Conservation (phyloP, 805 yeast species). For the Dipodascopsis uninucleata region DNA sequence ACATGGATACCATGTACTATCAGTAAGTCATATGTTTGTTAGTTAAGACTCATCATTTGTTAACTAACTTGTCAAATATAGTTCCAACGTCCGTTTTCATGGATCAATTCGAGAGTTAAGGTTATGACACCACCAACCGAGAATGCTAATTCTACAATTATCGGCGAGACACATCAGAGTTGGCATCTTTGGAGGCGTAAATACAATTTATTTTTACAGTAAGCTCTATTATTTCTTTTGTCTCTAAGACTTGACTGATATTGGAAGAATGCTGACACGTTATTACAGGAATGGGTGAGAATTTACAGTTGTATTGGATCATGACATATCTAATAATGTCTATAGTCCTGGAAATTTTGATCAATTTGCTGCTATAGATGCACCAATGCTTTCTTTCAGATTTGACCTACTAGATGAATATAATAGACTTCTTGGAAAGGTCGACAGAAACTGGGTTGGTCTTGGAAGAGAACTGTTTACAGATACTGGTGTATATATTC, state of each 20-base stretch:
- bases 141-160: slow-evolving; percentile 44
- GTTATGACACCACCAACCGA: slow-evolving; percentile 52
- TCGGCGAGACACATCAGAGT: slow-evolving; percentile 86
- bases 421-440: slow-evolving; percentile 63
- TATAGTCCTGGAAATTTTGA: slow-evolving; percentile 39
- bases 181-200: slow-evolving; percentile 95
- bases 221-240: slow-evolving; percentile 23
- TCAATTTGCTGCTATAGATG: slow-evolving; percentile 85
- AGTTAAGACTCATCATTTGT: background rate
- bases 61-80: background rate
- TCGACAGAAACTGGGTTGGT: slow-evolving; percentile 94
- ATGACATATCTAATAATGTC: background rate
- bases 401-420: slow-evolving; percentile 67
- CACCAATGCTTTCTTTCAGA: slow-evolving; percentile 80
- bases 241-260: background rate
- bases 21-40: slow-evolving; percentile 21
- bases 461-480: slow-evolving; percentile 88
- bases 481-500: slow-evolving; percentile 87
- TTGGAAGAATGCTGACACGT: no score
- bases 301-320: no score
- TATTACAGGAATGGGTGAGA: no score
- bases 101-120: slow-evolving; percentile 84
- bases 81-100: slow-evolving; percentile 77
- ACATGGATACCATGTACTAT: slow-evolving; percentile 37
- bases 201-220: slow-evolving; percentile 64